A percentile compares a stretch with the other conserved stretches of the same genome.
These are phyloP conservation scores for Agrocybe pediades DNA, from an alignment of 768 basidiomycete genomes.

Conservation along the genomic window DNA sequence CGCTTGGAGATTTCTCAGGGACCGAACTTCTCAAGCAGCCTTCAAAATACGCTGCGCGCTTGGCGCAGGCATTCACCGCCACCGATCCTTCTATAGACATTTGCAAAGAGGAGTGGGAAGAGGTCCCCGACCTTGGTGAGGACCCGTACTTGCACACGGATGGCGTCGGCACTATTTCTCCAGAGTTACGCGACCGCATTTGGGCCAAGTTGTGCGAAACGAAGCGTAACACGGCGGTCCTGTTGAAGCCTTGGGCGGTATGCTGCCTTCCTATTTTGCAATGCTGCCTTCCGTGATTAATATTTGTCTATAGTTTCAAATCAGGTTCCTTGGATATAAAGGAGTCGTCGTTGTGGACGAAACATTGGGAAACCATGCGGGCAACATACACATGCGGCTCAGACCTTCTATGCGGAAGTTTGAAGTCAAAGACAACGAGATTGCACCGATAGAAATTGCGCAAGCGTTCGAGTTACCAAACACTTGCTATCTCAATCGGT, in stretches of 20 bases:
- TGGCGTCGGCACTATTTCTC: constrained; percentile 79
- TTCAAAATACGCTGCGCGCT: constrained; percentile 80
- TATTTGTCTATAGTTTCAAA: constrained; percentile 58
- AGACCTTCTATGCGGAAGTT: constrained; percentile 81
- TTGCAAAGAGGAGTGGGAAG: constrained; percentile 56
- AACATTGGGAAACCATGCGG: constrained; percentile 40
- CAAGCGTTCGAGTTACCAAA: constrained; percentile 62
- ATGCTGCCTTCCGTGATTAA: constrained; percentile 6
- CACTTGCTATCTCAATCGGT: constrained; percentile 75
- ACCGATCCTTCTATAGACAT: constrained; percentile 75
- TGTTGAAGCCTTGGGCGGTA: constrained; percentile 61
- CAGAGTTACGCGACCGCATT: constrained; percentile 55
- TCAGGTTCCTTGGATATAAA: constrained; percentile 83
- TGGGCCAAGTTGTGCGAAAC: constrained; percentile 55
- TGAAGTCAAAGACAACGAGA: constrained; percentile 42
- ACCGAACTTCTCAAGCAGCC: constrained; percentile 51
- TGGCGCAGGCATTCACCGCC: constrained; percentile 83
- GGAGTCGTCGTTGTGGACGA: constrained; percentile 76
- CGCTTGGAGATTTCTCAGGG: constrained; percentile 69
- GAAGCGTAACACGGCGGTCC: constrained; percentile 33
- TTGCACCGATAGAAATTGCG: constrained; percentile 75
- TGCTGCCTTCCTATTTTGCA: constrained; percentile 20
- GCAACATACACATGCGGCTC: constrained; percentile 67
- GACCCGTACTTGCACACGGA: constrained; percentile 61
- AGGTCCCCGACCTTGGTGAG: constrained; percentile 55